Conservation (phyloP, 2,329 filamentous ascomycete genomes). For the Ploettnerulaceae sp. region DNA sequence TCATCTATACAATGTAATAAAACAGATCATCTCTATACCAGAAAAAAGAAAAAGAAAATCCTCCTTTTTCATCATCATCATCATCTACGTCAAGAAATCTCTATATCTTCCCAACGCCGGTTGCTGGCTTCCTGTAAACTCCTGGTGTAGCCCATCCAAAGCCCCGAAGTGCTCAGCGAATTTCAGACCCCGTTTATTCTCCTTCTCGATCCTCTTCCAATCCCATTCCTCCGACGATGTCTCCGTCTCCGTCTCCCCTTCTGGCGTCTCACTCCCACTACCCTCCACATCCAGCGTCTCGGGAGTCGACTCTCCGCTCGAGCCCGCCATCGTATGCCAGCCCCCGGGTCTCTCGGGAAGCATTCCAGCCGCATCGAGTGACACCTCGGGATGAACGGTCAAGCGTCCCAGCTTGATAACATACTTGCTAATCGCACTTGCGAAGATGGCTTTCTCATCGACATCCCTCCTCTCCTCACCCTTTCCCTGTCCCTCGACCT, state of each 20-base stretch:
- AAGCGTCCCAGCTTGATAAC: constrained; percentile 77
- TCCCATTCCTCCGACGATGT: constrained; percentile 43
- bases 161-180: constrained; percentile 52
- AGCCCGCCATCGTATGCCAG: constrained; percentile 43
- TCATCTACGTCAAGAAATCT: constrained; percentile 28
- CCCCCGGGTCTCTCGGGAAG: constrained; percentile 69
- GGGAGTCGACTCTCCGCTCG: constrained; percentile 26
- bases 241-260: constrained; percentile 4
- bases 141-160: constrained; percentile 47
- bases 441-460: constrained; percentile 62
- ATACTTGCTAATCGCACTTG: constrained; percentile 72
- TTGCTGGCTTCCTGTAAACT: constrained; percentile 31
- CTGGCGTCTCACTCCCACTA: constrained; percentile 6
- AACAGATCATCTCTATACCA: not conserved
- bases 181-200: constrained; percentile 51
- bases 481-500: constrained; percentile 37
- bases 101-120: constrained; percentile 33
- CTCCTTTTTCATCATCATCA: not conserved
- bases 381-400: constrained; percentile 76
- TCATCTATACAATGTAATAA: too few species aligned
- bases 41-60: not conserved
- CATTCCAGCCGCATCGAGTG: constrained; percentile 66
- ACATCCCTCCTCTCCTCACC: constrained; percentile 37
- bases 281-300: constrained; percentile 16
- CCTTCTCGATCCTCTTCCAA: constrained; percentile 53